These are phyloP conservation scores for Phytophthora sojae DNA, from an alignment of 352 stramenopile species.

Conservation along the genomic window DNA sequence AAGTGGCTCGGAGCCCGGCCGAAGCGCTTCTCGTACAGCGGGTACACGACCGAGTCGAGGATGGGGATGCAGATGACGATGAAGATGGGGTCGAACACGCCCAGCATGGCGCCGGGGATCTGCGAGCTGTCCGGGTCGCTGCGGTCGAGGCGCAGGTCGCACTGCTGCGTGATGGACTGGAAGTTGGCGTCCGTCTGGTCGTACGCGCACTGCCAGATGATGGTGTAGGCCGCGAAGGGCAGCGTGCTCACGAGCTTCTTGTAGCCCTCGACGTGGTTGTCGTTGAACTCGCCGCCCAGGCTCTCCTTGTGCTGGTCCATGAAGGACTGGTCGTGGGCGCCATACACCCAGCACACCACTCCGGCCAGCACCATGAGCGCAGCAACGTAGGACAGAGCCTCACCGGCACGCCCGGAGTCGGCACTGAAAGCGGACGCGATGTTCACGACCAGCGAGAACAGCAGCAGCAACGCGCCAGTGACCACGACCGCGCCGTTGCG, in stretches of 20 bases:
- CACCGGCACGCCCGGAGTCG: constrained; percentile 29
- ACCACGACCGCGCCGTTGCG: constrained; percentile 41
- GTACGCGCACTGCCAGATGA: constrained; percentile 70
- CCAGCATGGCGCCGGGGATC: constrained; percentile 49
- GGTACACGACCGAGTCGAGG: constrained; percentile 49
- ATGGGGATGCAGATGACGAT: constrained; percentile 48
- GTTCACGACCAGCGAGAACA: constrained; percentile 56
- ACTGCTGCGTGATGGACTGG: constrained; percentile 74
- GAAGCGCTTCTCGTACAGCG: constrained; percentile 38
- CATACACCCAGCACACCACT: constrained; percentile 54
- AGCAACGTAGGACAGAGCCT: constrained; percentile 60
- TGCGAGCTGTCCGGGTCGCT: constrained; percentile 46
- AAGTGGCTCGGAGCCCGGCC: constrained; percentile 38
- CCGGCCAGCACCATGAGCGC: constrained; percentile 48
- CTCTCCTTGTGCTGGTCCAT: constrained; percentile 53
- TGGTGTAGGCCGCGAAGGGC: constrained; percentile 66
- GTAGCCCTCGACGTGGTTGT: constrained; percentile 54
- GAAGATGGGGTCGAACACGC: constrained; percentile 54
- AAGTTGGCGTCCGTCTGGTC: constrained; percentile 75
- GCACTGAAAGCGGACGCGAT: constrained; percentile 60
- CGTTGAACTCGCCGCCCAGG: constrained; percentile 50
- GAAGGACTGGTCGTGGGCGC: constrained; percentile 57
- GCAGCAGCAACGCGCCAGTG: constrained; percentile 35
- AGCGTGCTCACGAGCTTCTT: constrained; percentile 63
- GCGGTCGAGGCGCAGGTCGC: constrained; percentile 53